Conservation (phyloP, 2,329 filamentous ascomycete species). For the Aureobasidium sp. region DNA sequence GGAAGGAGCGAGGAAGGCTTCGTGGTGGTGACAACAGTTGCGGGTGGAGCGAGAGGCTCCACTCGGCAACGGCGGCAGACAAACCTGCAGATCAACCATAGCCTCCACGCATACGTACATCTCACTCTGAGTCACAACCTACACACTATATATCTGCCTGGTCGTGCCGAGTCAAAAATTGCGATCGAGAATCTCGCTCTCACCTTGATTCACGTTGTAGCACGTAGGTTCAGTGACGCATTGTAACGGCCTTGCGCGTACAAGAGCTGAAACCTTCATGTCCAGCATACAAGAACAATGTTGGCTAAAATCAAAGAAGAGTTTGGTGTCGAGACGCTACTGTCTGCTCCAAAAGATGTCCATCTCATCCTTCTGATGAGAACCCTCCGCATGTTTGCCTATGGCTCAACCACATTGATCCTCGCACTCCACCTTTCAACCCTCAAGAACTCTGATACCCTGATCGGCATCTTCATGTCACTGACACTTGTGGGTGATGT, state of each 20-base stretch:
- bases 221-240: neutral
- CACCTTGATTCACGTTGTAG: neutral
- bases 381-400: constrained; percentile 53
- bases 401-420: constrained; percentile 41
- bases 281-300: neutral
- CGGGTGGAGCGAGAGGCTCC: neutral
- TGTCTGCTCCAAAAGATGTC: constrained; percentile 1
- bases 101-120: neutral
- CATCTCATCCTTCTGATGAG: constrained; percentile 17
- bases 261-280: neutral
- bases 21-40: neutral
- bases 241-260: neutral
- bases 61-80: neutral
- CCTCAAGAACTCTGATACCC: constrained; percentile 24
- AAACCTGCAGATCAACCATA: neutral
- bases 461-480: constrained; percentile 32
- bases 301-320: constrained; percentile 15
- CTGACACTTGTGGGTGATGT: constrained; percentile 29
- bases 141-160: neutral
- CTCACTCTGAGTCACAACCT: neutral
- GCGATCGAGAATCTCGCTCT: neutral
- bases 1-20: neutral
- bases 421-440: constrained; percentile 27
- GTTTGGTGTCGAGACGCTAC: constrained; percentile 11
- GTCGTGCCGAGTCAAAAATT: neutral